These are phyloP conservation scores for Macrocystidia cucumis DNA, from an alignment of 1,284 basidiomycete genomes.

Conservation along the genomic window DNA sequence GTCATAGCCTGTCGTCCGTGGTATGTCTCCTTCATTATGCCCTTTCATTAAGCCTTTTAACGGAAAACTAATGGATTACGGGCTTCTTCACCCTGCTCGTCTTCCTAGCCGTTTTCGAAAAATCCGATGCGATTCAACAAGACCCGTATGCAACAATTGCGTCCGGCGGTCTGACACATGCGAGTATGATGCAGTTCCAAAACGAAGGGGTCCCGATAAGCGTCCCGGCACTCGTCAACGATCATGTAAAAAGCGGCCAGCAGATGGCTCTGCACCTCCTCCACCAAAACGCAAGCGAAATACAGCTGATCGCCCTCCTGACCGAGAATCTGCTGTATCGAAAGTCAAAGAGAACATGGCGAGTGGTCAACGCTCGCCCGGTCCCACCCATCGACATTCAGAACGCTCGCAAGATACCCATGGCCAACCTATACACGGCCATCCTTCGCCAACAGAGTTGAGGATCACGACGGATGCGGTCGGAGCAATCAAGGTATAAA, in stretches of 20 bases:
- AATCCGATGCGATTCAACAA: constrained; percentile 76
- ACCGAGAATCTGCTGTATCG: constrained; percentile 20
- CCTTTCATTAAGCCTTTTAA: constrained; percentile 31
- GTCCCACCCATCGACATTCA: constrained; percentile 16
- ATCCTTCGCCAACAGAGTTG: constrained; percentile 19
- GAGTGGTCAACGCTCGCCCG: constrained; percentile 20
- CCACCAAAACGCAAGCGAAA: constrained; percentile 56
- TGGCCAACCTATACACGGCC: constrained; percentile 13
- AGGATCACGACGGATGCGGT: constrained; percentile 19
- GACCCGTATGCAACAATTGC: constrained; percentile 75
- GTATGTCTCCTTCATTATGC: constrained; percentile 29
- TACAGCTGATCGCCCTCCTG: constrained; percentile 18
- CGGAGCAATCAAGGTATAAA: constrained; percentile 18
- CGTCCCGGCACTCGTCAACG: constrained; percentile 73
- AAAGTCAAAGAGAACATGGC: constrained; percentile 27
- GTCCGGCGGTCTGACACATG: constrained; percentile 65
- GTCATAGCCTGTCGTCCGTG: constrained; percentile 67
- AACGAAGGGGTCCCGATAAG: constrained; percentile 77
- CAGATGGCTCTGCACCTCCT: constrained; percentile 44
- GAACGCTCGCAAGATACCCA: constrained; percentile 15
- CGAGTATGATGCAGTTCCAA: constrained; percentile 71
- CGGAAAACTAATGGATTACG: constrained; percentile 26
- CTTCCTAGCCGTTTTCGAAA: constrained; percentile 63
- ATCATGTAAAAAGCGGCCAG: constrained; percentile 69
- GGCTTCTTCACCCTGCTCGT: constrained; percentile 17